Conservation (phyloP, 768 basidiomycete genomes). For the Pulveroboletus sp. region DNA sequence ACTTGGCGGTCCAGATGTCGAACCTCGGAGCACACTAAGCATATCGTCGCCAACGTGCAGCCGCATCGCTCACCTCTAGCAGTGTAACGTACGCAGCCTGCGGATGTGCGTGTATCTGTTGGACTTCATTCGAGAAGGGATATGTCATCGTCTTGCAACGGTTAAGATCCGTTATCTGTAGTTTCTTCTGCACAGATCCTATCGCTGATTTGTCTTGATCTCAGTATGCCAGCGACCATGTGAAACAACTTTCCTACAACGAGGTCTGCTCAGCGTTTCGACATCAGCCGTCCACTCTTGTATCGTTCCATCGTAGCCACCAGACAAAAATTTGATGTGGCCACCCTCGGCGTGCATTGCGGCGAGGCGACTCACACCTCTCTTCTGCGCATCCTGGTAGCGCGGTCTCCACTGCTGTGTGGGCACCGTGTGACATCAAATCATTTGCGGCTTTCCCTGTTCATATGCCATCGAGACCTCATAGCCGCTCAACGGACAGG, state of each 20-base stretch:
- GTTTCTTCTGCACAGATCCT: slow-evolving; percentile 31
- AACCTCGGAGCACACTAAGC: slow-evolving; percentile 33
- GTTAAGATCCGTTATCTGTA: slow-evolving; percentile 37
- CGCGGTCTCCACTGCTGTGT: slow-evolving; percentile 28
- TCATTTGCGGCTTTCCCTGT: slow-evolving; percentile 29
- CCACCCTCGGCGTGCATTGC: slow-evolving; percentile 29
- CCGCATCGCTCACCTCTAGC: slow-evolving; percentile 40
- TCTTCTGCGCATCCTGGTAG: slow-evolving; percentile 20
- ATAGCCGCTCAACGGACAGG: slow-evolving; percentile 25
- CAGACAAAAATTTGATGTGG: slow-evolving; percentile 42
- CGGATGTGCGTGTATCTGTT: slow-evolving; percentile 45
- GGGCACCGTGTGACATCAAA: slow-evolving; percentile 30
- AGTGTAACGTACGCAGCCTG: slow-evolving; percentile 39
- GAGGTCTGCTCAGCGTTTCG: slow-evolving; percentile 18
- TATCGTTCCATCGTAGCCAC: slow-evolving; percentile 43
- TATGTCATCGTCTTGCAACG: slow-evolving; percentile 28
- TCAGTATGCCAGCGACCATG: slow-evolving; percentile 38
- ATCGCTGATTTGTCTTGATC: slow-evolving; percentile 32
- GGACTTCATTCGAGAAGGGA: slow-evolving; percentile 35
- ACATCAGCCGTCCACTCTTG: slow-evolving; percentile 35
- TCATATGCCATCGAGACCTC: slow-evolving; percentile 22
- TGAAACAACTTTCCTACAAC: slow-evolving; percentile 27
- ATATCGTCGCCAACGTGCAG: slow-evolving; percentile 5
- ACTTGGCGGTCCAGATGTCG: slow-evolving; percentile 47
- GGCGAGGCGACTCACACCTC: slow-evolving; percentile 42